phyloP scores from a whole-genome alignment of 1,284 basidiomycete species.

The Cryptococcus sp. region DNA sequence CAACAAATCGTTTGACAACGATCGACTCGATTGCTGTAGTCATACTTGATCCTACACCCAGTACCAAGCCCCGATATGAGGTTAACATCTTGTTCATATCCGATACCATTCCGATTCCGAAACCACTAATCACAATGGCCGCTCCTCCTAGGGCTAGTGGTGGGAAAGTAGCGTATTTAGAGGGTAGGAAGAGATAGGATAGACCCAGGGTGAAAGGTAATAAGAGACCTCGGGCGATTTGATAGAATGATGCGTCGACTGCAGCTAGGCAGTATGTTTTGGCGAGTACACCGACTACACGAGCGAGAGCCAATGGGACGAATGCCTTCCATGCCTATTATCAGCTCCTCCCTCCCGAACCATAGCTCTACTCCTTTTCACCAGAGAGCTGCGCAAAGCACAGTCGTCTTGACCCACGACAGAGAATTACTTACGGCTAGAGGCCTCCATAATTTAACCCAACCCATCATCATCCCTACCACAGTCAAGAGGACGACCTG shows the following conservation, averaged over 20 bases:
- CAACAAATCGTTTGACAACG: slow-evolving; percentile 7
- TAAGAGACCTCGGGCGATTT: slow-evolving; percentile 71
- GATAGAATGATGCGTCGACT: slow-evolving; percentile 72
- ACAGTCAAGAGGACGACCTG: slow-evolving; percentile 4
- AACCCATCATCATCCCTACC: neutral
- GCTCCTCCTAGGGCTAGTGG: slow-evolving; percentile 10
- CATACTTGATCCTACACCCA: slow-evolving; percentile 6
- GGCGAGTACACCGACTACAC: slow-evolving; percentile 64
- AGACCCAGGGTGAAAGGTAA: slow-evolving; percentile 64
- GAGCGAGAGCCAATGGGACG: neutral
- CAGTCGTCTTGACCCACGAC: too few species aligned
- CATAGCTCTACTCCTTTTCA: slow-evolving; percentile 2
- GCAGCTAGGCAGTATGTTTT: slow-evolving; percentile 68
- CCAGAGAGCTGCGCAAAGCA: neutral
- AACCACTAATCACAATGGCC: slow-evolving; percentile 11
- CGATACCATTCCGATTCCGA: slow-evolving; percentile 13
- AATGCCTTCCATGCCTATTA: slow-evolving; percentile 2
- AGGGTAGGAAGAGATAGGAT: slow-evolving; percentile 10
- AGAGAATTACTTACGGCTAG: too few species aligned
- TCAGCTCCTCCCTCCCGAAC: slow-evolving; percentile 1
- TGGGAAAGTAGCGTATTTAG: neutral
- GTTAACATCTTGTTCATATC: slow-evolving; percentile 10
- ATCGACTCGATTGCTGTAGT: slow-evolving; percentile 8
- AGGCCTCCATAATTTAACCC: neutral
- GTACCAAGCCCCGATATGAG: neutral